A percentile compares a stretch with the other conserved stretches of the same genome.
These are phyloP conservation scores for Verticillium longisporum DNA, from an alignment of 2,329 filamentous ascomycete species.

Conservation along the genomic window DNA sequence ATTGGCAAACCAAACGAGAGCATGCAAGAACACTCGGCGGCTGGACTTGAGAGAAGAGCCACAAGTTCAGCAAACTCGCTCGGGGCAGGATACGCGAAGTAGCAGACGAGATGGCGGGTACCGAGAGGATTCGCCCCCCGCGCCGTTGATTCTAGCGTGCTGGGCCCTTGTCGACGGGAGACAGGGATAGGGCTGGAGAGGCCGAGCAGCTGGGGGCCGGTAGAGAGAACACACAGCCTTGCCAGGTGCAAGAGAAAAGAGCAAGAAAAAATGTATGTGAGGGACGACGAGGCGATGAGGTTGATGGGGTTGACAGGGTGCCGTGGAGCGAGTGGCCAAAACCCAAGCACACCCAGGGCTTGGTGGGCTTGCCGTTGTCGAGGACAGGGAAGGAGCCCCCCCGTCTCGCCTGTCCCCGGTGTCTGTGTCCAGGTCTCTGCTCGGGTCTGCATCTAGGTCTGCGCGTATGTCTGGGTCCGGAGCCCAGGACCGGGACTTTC, in stretches of 20 bases:
- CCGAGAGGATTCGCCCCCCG: not conserved
- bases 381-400: not conserved
- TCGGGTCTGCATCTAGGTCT: not conserved
- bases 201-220: not conserved
- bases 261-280: not conserved
- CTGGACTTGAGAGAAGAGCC: not conserved
- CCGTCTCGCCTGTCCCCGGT: not conserved
- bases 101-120: not conserved
- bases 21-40: not conserved
- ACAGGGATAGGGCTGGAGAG: not conserved
- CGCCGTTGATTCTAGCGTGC: not conserved
- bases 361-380: not conserved
- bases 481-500: not conserved
- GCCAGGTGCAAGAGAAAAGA: not conserved
- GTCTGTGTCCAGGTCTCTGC: not conserved
- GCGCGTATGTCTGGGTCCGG: not conserved
- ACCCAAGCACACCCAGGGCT: not conserved
- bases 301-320: not conserved
- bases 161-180: not conserved
- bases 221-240: not conserved
- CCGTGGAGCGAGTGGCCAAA: slow-evolving; percentile 6
- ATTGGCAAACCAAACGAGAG: not conserved
- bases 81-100: not conserved
- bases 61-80: not conserved
- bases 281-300: slow-evolving; percentile 2